A percentile compares a stretch with the other conserved stretches of the same genome.
phyloP scores from a whole-genome alignment of 1,139 yeast species.

The Blastobotrys persicus region DNA sequence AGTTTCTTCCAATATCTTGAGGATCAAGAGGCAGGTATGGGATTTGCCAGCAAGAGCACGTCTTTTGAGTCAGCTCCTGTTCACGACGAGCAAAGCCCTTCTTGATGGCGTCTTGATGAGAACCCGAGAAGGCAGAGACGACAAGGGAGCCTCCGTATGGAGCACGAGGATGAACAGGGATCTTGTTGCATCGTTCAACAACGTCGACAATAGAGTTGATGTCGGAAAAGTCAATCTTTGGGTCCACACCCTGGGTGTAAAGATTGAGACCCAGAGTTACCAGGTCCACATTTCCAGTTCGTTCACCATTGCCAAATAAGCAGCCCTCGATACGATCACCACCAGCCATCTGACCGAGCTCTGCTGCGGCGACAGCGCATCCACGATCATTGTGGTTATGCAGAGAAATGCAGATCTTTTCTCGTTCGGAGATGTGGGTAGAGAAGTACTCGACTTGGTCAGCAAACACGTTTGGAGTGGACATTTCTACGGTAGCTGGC shows the following conservation, averaged over 20 bases:
- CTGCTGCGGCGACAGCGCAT: conserved; percentile 97
- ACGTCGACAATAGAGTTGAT: conserved; percentile 76
- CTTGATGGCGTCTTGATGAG: conserved; percentile 98
- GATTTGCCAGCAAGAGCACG: conserved; percentile 59
- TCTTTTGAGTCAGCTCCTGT: conserved; percentile 46
- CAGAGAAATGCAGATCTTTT: conserved; percentile 80
- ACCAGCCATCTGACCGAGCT: conserved; percentile 90
- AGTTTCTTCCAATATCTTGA: conserved; percentile 90
- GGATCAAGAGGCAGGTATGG: conserved; percentile 98
- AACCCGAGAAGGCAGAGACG: conserved; percentile 94
- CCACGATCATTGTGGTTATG: conserved; percentile 98
- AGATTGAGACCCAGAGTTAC: conserved; percentile 89
- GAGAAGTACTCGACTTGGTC: conserved; percentile 93
- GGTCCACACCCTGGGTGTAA: conserved; percentile 91
- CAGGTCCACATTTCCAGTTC: conserved; percentile 96
- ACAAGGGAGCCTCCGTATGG: conserved; percentile 97
- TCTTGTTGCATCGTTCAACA: conserved; percentile 91
- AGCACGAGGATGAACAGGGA: conserved; percentile 89
- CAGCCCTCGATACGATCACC: conserved; percentile 98
- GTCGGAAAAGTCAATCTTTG: conserved; percentile 84
- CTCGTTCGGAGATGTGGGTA: conserved; percentile 75
- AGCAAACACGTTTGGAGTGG: conserved; percentile 92
- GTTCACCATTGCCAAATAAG: conserved; percentile 95
- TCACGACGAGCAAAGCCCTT: conserved; percentile 78
- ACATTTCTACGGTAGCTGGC: conserved; percentile 98